Conservation (phyloP, 2,329 filamentous ascomycete genomes). For the Kalmusia sp. region DNA sequence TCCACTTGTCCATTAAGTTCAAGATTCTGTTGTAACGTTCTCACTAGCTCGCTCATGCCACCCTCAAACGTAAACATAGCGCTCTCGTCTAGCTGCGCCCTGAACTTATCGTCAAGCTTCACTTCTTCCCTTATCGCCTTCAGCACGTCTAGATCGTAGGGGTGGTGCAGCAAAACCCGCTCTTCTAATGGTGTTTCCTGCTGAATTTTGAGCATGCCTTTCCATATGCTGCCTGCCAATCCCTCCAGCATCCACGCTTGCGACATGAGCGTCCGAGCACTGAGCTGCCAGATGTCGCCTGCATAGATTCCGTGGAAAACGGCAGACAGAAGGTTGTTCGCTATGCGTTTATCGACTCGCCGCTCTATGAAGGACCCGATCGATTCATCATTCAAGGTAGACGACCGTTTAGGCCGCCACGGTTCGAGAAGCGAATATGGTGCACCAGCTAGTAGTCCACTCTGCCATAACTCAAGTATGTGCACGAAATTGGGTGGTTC, state of each 20-base stretch:
- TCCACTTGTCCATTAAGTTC: slow-evolving; percentile 47
- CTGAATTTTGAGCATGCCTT: slow-evolving; percentile 29
- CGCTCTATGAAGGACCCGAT: slow-evolving; percentile 71
- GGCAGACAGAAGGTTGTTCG: slow-evolving; percentile 78
- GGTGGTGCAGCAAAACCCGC: slow-evolving; percentile 22
- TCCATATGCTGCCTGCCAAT: slow-evolving; percentile 40
- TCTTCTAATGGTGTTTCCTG: slow-evolving; percentile 12
- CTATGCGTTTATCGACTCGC: slow-evolving; percentile 61
- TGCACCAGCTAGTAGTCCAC: slow-evolving; percentile 61
- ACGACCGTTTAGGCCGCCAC: slow-evolving; percentile 39
- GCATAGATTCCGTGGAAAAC: slow-evolving; percentile 89
- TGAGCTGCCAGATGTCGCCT: slow-evolving; percentile 83
- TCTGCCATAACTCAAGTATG: slow-evolving; percentile 54
- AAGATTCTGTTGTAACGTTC: slow-evolving; percentile 45
- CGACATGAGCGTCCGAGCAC: slow-evolving; percentile 70
- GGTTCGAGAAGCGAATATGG: slow-evolving; percentile 48
- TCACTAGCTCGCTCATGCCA: slow-evolving; percentile 50
- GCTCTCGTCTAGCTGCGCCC: slow-evolving; percentile 36
- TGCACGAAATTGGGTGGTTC: slow-evolving; percentile 32
- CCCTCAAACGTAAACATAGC: slow-evolving; percentile 55
- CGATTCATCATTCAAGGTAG: slow-evolving; percentile 67
- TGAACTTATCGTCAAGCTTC: slow-evolving; percentile 41
- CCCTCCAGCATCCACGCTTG: slow-evolving; percentile 58
- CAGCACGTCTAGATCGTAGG: slow-evolving; percentile 25
- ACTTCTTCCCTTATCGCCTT: slow-evolving; percentile 44